These are phyloP conservation scores for Colletotrichum cuscutae DNA, from an alignment of 2,329 filamentous ascomycete genomes.

Conservation along the genomic window DNA sequence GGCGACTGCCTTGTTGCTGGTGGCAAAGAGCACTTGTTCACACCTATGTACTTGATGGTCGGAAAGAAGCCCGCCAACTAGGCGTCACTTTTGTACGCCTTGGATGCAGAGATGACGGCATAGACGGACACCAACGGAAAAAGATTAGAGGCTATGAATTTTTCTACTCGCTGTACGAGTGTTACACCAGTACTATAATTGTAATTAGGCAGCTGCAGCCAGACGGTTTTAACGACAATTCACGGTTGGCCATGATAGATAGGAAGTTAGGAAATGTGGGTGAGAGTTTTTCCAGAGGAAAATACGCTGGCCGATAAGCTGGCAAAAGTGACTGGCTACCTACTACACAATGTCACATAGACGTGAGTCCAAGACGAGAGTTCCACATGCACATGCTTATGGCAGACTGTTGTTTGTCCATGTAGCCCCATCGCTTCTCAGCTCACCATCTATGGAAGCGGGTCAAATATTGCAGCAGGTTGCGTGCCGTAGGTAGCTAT, in stretches of 20 bases:
- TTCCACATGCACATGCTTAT: not conserved
- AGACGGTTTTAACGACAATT: not conserved
- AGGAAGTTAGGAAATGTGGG: not conserved
- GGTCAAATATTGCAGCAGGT: not conserved
- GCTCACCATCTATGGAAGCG: not conserved
- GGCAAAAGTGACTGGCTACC: not conserved
- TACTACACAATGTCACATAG: not conserved
- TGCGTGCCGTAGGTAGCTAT: not conserved
- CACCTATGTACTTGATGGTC: slow-evolving; percentile 98
- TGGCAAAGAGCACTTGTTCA: slow-evolving; percentile 91
- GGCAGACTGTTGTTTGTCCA: not conserved
- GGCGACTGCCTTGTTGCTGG: slow-evolving; percentile 89
- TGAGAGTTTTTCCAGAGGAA: not conserved
- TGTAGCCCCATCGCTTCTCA: not conserved
- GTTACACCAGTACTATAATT: slow-evolving; percentile 27
- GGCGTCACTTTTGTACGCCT: slow-evolving; percentile 8
- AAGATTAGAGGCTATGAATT: slow-evolving; percentile 1
- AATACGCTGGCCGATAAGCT: not conserved
- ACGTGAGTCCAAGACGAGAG: not conserved
- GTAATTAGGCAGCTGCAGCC: slow-evolving; percentile 19
- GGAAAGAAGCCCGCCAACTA: slow-evolving; percentile 77
- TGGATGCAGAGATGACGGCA: slow-evolving; percentile 32
- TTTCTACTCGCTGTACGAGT: slow-evolving; percentile 11
- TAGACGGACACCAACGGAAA: not conserved
- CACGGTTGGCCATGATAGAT: not conserved